Base-by-base conservation (phyloP, 2,329 filamentous ascomycete species). In the Clarireedia homoeocarpa region DNA sequence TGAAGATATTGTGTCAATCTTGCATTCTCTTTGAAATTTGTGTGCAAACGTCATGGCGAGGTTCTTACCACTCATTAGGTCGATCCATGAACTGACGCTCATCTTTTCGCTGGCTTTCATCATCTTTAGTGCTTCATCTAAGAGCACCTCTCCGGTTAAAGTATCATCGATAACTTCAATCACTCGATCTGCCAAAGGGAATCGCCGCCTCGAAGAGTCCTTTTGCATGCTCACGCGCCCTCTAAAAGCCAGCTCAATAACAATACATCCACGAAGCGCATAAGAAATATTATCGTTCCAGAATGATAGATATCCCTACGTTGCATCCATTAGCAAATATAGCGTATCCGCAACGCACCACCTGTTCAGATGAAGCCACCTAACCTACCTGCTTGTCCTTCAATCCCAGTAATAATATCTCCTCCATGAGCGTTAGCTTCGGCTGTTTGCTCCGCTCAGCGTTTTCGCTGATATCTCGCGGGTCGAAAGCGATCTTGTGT, bases 221-320 rank as follows among this genome's bases (percentile, higher is more conserved):
- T 95, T 96, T 73, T 97, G 90, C 94, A 99, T 99, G 81, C 88
- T 92, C 74, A 99, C 88, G 66, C 94, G 88, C 69, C 94, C 94
- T 62, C 94, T 83, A 75, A 99, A 95, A 61, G 94, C 94, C 67
- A 99, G 78, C 74, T 99, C 94, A 73, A 97, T 89, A 65, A 99
- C 94, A 71, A 99, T 99, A 75, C 94, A 99, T 70, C 94, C 94
- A 71, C 94, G 86, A 61, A 99, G 81, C 63, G 94, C 94, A 72
- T 99, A 99, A 59, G 91, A 96, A 69, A 99, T 99, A 76, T 99
- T 99, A 75, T 99, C 94, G 75, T 99, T 99, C 94, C 94, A 99
- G 75, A 99, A 99, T 30, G 92, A 97, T 61, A 99, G 84, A 71
- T 99, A 97, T 63, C 94, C 94, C 91, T 96, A 70, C 50, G 55